Evolutionary conservation across 768 basidiomycete species (phyloP), one percentile per base, ranked within the genome.

Genomic region (Trametes punicea): DNA sequence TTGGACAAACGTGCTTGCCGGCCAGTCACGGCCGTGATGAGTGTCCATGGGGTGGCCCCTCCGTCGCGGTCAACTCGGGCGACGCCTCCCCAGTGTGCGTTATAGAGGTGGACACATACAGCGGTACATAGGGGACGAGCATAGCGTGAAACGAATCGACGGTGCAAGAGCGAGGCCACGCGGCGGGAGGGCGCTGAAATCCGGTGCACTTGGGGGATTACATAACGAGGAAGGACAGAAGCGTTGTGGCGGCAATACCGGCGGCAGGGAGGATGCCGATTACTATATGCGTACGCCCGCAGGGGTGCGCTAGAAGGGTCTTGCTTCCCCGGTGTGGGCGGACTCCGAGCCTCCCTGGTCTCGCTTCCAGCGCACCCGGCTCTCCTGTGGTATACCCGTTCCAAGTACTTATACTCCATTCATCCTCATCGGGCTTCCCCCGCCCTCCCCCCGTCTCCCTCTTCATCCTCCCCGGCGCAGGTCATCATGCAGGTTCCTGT

Each of bases 131-230:
- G 51, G 40, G 11, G n/a, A 25, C 34, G n/a, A n/a, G 30, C 9
- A 29, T 42, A 44, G 56, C 13, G 39, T 33, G 38, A 47, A 47
- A 48, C 38, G 46, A 51, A 57, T 51, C 49, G 50, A 34, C 54
- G 54, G 48, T 20, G 26, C 34, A 21, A 27, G 25, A 50, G 40
- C 23, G 40, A 31, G 2, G 7, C 13, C 30, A 51, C 46, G 46
- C 46, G 57, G 25, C 46, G 51, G 25, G 34, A 23, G 7, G 38
- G 50, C 31, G 42, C 42, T 36, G 57, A n/a, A 53, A 48, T 49
- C 57, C 57, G 57, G 52, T 59, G 57, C 47, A 42, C 23, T 58
- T n/a, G 58, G 58, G 55, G 53, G 47, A 51, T 60, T 51, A 60
- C 33, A 33, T 60, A 55, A 60, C 18, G 13, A 4, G 29, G 53